phyloP scores from a whole-genome alignment of 2,329 filamentous ascomycete genomes.

The Colletotrichum tamarilloi region DNA sequence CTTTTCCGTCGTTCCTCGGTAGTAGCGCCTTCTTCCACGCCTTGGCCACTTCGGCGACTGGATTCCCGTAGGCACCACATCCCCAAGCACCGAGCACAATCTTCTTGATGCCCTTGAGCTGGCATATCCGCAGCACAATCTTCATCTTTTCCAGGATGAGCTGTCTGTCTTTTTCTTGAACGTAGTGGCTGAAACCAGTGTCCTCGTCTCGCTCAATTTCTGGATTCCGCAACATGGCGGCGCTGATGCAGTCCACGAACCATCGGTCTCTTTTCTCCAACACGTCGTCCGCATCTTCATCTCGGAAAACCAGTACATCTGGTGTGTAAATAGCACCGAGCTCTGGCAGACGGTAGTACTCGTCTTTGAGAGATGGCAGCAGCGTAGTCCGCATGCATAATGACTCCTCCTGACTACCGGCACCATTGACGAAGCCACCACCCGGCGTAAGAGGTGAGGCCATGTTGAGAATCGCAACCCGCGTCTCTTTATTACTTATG shows the following conservation, averaged over 20 bases:
- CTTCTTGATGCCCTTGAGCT: constrained; percentile 55
- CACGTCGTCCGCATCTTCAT: constrained; percentile 46
- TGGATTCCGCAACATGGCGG: constrained; percentile 69
- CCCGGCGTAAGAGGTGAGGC: constrained; percentile 70
- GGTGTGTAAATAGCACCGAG: constrained; percentile 66
- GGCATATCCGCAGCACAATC: constrained; percentile 64
- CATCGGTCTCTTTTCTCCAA: constrained; percentile 61
- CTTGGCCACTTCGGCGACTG: constrained; percentile 66
- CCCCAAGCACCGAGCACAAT: constrained; percentile 74
- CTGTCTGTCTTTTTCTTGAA: constrained; percentile 60
- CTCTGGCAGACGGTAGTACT: constrained; percentile 70
- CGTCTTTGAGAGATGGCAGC: constrained; percentile 66
- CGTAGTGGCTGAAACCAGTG: constrained; percentile 49
- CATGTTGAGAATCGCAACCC: constrained; percentile 71
- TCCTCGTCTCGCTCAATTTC: constrained; percentile 56
- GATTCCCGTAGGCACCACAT: constrained; percentile 73
- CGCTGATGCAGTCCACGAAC: constrained; percentile 68
- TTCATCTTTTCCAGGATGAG: constrained; percentile 66
- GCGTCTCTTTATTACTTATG: constrained; percentile 29
- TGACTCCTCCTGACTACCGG: constrained; percentile 70
- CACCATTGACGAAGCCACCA: constrained; percentile 70
- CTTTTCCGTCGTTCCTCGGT: constrained; percentile 34
- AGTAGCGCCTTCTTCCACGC: constrained; percentile 56
- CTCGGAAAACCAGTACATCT: constrained; percentile 69
- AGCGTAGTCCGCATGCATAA: constrained; percentile 71